Evolutionary conservation across 2,329 filamentous ascomycete genomes (phyloP).

Genomic region (Epichloe sp.): DNA sequence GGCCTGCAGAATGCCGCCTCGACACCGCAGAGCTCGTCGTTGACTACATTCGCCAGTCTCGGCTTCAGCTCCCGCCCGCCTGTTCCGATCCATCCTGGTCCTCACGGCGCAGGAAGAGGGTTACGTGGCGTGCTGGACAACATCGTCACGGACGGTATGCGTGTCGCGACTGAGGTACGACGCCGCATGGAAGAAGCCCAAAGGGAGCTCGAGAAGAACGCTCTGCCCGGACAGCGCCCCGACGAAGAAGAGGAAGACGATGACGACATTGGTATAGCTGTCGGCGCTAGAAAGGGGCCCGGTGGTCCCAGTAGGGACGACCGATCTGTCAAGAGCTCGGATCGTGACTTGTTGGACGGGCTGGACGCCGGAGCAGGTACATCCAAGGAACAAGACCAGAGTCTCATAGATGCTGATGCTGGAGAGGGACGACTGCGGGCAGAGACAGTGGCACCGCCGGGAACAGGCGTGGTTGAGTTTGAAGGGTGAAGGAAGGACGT

Average conservation of each 20-base stretch:
- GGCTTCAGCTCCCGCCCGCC: conserved; percentile 36
- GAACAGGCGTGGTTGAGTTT: conserved; percentile 29
- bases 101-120: conserved; percentile 49
- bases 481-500: conserved; percentile 19
- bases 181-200: conserved; percentile 93
- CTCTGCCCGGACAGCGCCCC: conserved; percentile 46
- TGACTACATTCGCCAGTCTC: conserved; percentile 75
- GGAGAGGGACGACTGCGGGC: conserved; percentile 15
- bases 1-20: conserved; percentile 26
- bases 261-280: conserved; percentile 34
- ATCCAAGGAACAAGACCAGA: conserved; percentile 19
- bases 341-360: conserved; percentile 59
- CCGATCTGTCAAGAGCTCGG: conserved; percentile 50
- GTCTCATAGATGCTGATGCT: conserved; percentile 21
- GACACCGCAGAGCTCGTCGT: conserved; percentile 38
- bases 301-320: conserved; percentile 35
- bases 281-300: conserved; percentile 24
- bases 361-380: conserved; percentile 57
- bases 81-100: conserved; percentile 25
- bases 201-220: conserved; percentile 76
- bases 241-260: conserved; percentile 63
- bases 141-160: conserved; percentile 94
- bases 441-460: conserved; percentile 16
- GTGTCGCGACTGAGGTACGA: conserved; percentile 83
- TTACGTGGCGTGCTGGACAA: conserved; percentile 89